Conservation (phyloP, 192 early-diverging fungal species). For the Phlyctochytrium bullatum region DNA sequence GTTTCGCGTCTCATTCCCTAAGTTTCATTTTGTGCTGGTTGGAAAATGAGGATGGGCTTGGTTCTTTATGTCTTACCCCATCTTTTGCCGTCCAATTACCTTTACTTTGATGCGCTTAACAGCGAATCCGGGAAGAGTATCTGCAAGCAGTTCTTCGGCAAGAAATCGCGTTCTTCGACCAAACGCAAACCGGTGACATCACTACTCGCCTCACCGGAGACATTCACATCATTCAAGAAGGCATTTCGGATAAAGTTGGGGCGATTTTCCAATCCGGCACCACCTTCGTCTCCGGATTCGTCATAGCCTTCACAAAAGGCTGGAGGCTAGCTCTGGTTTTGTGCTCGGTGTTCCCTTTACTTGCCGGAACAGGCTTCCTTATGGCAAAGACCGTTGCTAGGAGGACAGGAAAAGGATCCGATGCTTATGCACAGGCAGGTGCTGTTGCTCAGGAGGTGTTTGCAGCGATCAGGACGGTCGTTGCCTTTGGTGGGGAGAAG, state of each 20-base stretch:
- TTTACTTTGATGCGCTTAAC: slow-evolving; percentile 21
- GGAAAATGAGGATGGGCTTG: background rate
- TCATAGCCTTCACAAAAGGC: slow-evolving; percentile 54
- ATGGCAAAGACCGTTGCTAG: slow-evolving; percentile 55
- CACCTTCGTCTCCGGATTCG: slow-evolving; percentile 46
- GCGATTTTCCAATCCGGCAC: slow-evolving; percentile 29
- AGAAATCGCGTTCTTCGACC: slow-evolving; percentile 37
- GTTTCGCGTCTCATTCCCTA: background rate
- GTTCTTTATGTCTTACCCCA: background rate
- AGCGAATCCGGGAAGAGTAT: slow-evolving; percentile 35
- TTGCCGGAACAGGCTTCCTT: slow-evolving; percentile 52
- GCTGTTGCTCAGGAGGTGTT: slow-evolving; percentile 84
- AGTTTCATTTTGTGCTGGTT: background rate
- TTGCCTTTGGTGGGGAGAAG: slow-evolving; percentile 76
- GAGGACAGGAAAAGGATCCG: slow-evolving; percentile 21
- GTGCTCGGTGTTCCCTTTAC: slow-evolving; percentile 68
- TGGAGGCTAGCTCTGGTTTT: slow-evolving; percentile 86
- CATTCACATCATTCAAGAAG: slow-evolving; percentile 47
- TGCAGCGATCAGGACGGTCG: slow-evolving; percentile 81
- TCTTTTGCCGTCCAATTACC: slow-evolving; percentile 4
- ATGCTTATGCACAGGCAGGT: slow-evolving; percentile 78
- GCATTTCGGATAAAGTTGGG: slow-evolving; percentile 55
- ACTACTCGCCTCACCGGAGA: slow-evolving; percentile 47
- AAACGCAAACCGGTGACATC: slow-evolving; percentile 42
- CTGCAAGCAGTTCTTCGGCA: slow-evolving; percentile 28